These are phyloP conservation scores for Globisporangium recalcitrans DNA, from an alignment of 352 stramenopile species.

Conservation along the genomic window DNA sequence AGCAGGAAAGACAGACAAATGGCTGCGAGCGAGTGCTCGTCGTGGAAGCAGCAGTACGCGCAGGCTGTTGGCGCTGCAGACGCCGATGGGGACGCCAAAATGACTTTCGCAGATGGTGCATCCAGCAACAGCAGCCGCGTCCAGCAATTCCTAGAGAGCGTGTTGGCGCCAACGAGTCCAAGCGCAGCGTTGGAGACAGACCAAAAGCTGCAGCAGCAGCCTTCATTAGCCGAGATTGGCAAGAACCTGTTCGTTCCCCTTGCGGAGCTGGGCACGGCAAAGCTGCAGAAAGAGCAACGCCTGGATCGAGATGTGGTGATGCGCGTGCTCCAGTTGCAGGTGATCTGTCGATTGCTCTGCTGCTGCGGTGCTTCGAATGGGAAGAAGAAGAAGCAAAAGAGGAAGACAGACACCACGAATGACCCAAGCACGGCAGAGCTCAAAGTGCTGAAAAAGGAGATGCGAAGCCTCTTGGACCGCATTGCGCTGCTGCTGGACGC, in stretches of 20 bases:
- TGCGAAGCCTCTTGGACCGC: constrained; percentile 60
- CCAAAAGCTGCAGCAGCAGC: not conserved
- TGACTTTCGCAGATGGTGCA: not conserved
- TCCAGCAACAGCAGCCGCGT: not conserved
- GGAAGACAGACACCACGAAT: not conserved
- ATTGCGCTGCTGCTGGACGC: constrained; percentile 72
- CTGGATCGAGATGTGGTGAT: constrained; percentile 35
- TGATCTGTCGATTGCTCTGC: constrained; percentile 46
- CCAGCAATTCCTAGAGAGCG: constrained; percentile 10
- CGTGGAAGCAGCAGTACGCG: constrained; percentile 15
- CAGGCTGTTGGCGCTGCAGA: constrained; percentile 1
- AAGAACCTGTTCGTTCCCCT: constrained; percentile 22
- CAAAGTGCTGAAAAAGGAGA: constrained; percentile 45
- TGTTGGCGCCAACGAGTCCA: not conserved
- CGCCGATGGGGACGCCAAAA: not conserved
- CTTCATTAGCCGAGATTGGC: constrained; percentile 17
- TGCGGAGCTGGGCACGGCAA: constrained; percentile 24
- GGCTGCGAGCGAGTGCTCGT: not conserved
- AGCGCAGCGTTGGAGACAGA: not conserved
- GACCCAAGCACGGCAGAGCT: not conserved
- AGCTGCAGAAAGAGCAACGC: constrained; percentile 21
- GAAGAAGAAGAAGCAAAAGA: constrained; percentile 29
- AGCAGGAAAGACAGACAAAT: not conserved
- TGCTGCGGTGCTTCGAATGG: constrained; percentile 28
- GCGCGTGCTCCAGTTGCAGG: constrained; percentile 56